Base-by-base conservation (phyloP, 225 moss, liverwort and hornwort genomes). In the Asterella californica region DNA sequence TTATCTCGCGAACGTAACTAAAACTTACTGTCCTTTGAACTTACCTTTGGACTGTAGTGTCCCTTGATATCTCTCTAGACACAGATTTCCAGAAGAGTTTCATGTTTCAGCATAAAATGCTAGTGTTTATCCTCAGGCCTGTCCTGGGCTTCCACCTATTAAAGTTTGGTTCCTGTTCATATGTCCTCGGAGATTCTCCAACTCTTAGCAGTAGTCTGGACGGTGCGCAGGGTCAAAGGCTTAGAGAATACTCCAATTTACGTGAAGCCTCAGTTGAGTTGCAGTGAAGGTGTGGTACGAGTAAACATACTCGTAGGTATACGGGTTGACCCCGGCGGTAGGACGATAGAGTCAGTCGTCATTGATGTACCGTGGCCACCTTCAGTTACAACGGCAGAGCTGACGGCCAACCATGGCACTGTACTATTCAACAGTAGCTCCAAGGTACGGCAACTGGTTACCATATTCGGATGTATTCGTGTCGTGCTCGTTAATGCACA, bases 211-310 rank as follows among this genome's bases (percentile, higher is more conserved):
- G 22, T 24, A 24, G 22, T 24, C 11, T 60, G 37, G 68, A 72
- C 25, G 36, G 66, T n/a, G 62, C 78, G 46, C 87, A 99, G 99
- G 87, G 88, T 95, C 57, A 99, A 93, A 76, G 85, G 88, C 81
- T 82, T 99, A 74, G 92, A 91, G 76, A 93, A 95, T 45, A 95
- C 93, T 27, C 99, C 95, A 34, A 77, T 99, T 33, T 99, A 99
- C 87, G 93, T 95, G 53, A 92, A 89, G 83, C 99, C 95, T 29
- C 99, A 99, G 85, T 85, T 95, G 79, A 99, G 93, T 78, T 90
- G 89, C 55, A 89, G 89, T 66, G 92, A 83, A 63, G 95, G 99
- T 81, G 85, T 90, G 79, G 92, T 93, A 69, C 91, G 91, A 65
- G 88, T 94, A 36, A 99, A 88, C 47, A 90, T 95, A 34, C 80